Base-by-base conservation (phyloP, 345 rosid species). In the Pugionium dolabratum region DNA sequence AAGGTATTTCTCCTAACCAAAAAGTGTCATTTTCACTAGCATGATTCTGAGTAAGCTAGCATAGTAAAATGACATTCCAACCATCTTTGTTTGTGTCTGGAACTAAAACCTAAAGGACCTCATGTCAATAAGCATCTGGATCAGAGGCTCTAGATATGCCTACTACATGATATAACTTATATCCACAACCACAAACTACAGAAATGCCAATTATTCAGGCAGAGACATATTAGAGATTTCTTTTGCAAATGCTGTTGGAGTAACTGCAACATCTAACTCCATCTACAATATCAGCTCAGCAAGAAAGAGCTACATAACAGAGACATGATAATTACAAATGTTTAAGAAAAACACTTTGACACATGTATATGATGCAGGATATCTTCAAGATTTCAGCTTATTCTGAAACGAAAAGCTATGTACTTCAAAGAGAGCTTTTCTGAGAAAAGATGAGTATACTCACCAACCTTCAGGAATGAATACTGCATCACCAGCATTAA, bases 401-500 rank as follows among this genome's bases (percentile, higher is more conserved):
- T 11, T 18, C 43, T 69, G 43, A 43, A 46, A 7, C 5, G 54
- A 64, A 54, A 63, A 32, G 33, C 53, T 63, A 63, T 63, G 64
- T 8, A 25, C 31, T 49, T 45, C 49, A 51, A 43, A 26, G 31
- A 52, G 44, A 30, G 6, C 36, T 60, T 25, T 52, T 44, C 25
- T 36, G 63, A 59, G 46, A 56, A 64, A 45, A 39, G 42, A 50
- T 46, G 72, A 59, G 57, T 65, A 60, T 75, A 79, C 90, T 83
- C 83, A 88, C 95, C 97, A 90, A 81, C 97, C 99, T 88, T 86
- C 99, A 35, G 97, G 99, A 74, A 94, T 88, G 85, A 90, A 94
- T 75, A 94, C 87, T 72, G 87, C 97, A 82, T 90, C 97, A 39
- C 96, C 93, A 31, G 87, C 86, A 37, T 80, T 70, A 69, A 94